Evolutionary conservation across 1,284 basidiomycete genomes (phyloP).

Genomic region (Marasmius oreades): DNA sequence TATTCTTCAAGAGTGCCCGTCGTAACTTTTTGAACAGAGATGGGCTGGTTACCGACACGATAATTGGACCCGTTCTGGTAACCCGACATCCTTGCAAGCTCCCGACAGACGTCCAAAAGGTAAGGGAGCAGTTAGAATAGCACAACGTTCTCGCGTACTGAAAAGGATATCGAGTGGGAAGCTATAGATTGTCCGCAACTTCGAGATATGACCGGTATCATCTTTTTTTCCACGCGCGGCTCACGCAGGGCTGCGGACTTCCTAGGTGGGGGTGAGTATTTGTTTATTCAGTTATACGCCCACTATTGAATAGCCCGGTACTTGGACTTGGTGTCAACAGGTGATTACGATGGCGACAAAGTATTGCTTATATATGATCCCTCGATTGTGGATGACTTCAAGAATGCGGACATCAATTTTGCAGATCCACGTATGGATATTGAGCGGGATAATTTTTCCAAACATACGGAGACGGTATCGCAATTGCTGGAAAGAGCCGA

Average conservation of each 20-base stretch:
- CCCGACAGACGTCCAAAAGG: conserved; percentile 52
- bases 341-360: conserved; percentile 53
- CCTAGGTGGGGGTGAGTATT: conserved; percentile 40
- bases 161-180: conserved; percentile 31
- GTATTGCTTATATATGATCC: conserved; percentile 42
- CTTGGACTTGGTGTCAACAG: conserved; percentile 22
- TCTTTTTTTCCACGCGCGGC: conserved; percentile 46
- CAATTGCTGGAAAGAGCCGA: conserved; percentile 32
- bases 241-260: conserved; percentile 42
- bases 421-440: conserved; percentile 44
- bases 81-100: conserved; percentile 53
- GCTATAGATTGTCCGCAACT: conserved; percentile 43
- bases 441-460: conserved; percentile 32
- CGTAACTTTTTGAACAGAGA: conserved; percentile 33
- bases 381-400: conserved; percentile 46
- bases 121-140: conserved; percentile 17
- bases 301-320: no score
- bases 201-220: conserved; percentile 40
- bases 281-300: background rate
- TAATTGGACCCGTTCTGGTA: conserved; percentile 43
- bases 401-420: conserved; percentile 41
- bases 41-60: conserved; percentile 37
- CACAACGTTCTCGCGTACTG: background rate
- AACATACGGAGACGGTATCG: conserved; percentile 40
- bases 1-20: conserved; percentile 41